Evolutionary conservation across 352 stramenopile genomes (phyloP).

Genomic region (Globisporangium cystogenes): DNA sequence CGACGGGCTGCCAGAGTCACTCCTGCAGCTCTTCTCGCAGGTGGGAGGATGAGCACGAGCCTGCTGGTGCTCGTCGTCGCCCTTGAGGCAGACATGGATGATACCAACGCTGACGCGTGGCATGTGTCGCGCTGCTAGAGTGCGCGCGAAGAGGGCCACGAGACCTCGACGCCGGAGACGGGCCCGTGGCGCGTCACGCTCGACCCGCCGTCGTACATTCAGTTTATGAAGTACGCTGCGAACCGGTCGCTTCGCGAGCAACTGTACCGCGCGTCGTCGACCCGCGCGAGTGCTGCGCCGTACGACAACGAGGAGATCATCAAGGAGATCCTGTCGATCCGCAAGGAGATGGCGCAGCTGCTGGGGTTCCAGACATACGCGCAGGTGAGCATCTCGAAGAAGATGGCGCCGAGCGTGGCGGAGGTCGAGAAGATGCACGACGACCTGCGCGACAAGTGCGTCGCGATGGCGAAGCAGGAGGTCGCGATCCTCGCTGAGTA

Average conservation of each 20-base stretch:
- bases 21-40: constrained; percentile 90
- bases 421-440: constrained; percentile 91
- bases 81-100: too few relatives aligned
- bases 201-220: constrained; percentile 93
- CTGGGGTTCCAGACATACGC: constrained; percentile 94
- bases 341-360: constrained; percentile 87
- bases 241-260: constrained; percentile 90
- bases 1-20: constrained; percentile 88
- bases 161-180: constrained; percentile 54
- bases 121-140: constrained; percentile 30
- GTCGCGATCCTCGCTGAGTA: constrained; percentile 88
- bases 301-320: constrained; percentile 95
- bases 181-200: constrained; percentile 95
- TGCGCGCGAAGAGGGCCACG: constrained; percentile 54
- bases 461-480: constrained; percentile 88
- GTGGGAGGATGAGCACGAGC: constrained; percentile 1
- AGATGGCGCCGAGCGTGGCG: constrained; percentile 94
- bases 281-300: constrained; percentile 80
- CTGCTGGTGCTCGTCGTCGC: too few relatives aligned
- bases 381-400: constrained; percentile 90
- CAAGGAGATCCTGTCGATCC: constrained; percentile 90
- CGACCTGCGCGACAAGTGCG: constrained; percentile 91
- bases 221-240: constrained; percentile 94
- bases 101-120: not conserved
- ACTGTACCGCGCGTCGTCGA: constrained; percentile 92